These are phyloP conservation scores for Rhexocercosporidium sp. DNA, from an alignment of 2,329 filamentous ascomycete genomes.

Conservation along the genomic window DNA sequence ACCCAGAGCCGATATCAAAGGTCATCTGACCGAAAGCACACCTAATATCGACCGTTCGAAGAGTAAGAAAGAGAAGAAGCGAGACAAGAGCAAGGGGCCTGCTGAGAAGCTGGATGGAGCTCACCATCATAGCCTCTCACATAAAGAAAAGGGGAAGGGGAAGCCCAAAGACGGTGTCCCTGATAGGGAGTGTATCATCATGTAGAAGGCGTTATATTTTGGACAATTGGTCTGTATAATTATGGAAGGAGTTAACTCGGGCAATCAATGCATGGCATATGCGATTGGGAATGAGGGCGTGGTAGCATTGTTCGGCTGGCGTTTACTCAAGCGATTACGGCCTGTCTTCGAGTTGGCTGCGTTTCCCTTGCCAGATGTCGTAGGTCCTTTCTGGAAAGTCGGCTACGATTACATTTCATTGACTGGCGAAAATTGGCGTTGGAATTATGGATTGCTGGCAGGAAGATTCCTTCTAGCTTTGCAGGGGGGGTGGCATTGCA, in stretches of 20 bases:
- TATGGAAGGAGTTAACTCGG: slow-evolving; percentile 1
- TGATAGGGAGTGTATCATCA: slow-evolving; percentile 55
- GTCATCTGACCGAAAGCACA: slow-evolving; percentile 5
- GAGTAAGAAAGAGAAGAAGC: slow-evolving; percentile 36
- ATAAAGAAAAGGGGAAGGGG: slow-evolving; percentile 36
- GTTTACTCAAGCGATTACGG: not conserved
- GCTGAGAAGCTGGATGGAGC: slow-evolving; percentile 34
- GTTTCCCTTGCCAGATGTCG: not conserved
- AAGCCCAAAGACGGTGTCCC: slow-evolving; percentile 41
- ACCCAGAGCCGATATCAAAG: slow-evolving; percentile 15
- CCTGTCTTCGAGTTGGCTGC: not conserved
- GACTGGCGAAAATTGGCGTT: not conserved
- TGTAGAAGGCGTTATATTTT: slow-evolving; percentile 42
- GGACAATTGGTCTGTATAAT: not conserved
- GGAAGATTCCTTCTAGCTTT: not conserved
- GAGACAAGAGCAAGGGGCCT: slow-evolving; percentile 37
- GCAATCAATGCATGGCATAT: not conserved
- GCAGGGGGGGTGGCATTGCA: not conserved
- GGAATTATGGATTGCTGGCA: not conserved
- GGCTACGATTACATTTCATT: not conserved
- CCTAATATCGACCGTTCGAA: slow-evolving; percentile 19
- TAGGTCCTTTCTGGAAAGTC: not conserved
- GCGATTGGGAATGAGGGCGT: not conserved
- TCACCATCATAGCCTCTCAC: slow-evolving; percentile 31
- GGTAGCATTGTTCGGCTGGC: not conserved